Evolutionary conservation across 2,329 filamentous ascomycete genomes (phyloP), one percentile per base, ranked within the genome.

Genomic region (Colletotrichum agaves): DNA sequence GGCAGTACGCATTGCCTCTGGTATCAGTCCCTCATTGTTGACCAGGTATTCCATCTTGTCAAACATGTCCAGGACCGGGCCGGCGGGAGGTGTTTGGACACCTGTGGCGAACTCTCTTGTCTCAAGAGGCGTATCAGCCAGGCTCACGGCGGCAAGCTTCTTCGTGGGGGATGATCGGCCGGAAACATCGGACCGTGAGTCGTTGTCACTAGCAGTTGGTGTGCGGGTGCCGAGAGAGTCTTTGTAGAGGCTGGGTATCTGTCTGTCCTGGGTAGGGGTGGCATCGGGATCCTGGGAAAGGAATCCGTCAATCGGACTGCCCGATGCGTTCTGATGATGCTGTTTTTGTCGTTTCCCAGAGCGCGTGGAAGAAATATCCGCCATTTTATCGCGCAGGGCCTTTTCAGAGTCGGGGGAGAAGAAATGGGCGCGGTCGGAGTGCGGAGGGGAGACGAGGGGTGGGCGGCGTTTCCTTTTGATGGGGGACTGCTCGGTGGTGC

Each of bases 71-170:
- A 55, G 39, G 52, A 35, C 52, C 5, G 52, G 52, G 19, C 52
- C 52, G 35, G 52, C 31, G 39, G 52, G 35, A 41, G 52, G 52
- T 55, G 8, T 55, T 33, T 55, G 52, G 52, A 41, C 19, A 27
- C 52, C 35, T 41, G 13, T 41, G 13, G 35, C 5, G 33, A 27
- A 55, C 17, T 55, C 33, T 55, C 23, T 41, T 15, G 35, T 55
- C n/a, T 55, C 33, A 33, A 55, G 17, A 5, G 52, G 52, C 17
- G 35, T 4, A 41, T 55, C 19, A 33, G 33, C 33, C 17, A 55
- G 52, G 35, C 52, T 55, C 19, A 55, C 52, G 17, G 52, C 52
- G n/a, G 35, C 52, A 27, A 55, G 52, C 33, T 21, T 39, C 21
- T 55, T 41, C 10, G 35, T 55, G 5, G 52, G 35, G 17, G 52